Evolutionary conservation across 176 grass and related monocot genomes (phyloP).

Genomic region (maize (Zea mays)): DNA sequence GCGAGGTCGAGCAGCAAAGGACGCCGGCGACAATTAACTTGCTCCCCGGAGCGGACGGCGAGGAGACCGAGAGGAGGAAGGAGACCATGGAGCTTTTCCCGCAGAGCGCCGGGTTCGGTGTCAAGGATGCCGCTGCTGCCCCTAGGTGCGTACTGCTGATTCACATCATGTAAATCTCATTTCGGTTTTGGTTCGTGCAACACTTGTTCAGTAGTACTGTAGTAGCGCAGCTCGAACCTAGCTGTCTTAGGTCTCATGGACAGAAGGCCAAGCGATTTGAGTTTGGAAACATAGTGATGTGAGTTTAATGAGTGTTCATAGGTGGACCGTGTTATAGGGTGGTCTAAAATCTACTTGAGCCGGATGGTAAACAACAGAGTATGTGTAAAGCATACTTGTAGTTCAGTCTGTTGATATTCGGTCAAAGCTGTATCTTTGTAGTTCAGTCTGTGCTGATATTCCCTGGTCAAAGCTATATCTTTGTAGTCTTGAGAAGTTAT

Average conservation of each 20-base stretch:
- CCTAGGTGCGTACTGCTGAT: slow-evolving; percentile 35
- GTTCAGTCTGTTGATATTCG: background rate
- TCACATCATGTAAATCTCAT: background rate
- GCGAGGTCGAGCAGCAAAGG: slow-evolving; percentile 41
- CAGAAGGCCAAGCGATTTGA: background rate
- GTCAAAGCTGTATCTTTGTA: background rate
- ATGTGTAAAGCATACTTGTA: background rate
- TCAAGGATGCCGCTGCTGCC: slow-evolving; percentile 24
- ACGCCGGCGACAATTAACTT: slow-evolving; percentile 54
- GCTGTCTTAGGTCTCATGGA: background rate
- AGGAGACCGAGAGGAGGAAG: slow-evolving; percentile 49
- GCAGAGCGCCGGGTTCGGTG: slow-evolving; percentile 63
- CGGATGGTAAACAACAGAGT: background rate
- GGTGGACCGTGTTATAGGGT: background rate
- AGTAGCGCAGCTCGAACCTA: background rate
- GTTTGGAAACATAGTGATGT: background rate
- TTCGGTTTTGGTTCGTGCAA: slow-evolving; percentile 9
- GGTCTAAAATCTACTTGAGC: slow-evolving; percentile 20
- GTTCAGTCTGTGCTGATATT: too few relatives aligned
- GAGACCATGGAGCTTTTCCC: slow-evolving; percentile 84
- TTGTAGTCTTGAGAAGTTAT: background rate
- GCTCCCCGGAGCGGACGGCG: slow-evolving; percentile 47
- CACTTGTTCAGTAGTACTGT: background rate
- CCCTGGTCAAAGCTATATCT: too few relatives aligned
- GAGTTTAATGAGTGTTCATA: background rate